Evolutionary conservation across 306 rosid species (phyloP).

Genomic region (Acacia confusa): DNA sequence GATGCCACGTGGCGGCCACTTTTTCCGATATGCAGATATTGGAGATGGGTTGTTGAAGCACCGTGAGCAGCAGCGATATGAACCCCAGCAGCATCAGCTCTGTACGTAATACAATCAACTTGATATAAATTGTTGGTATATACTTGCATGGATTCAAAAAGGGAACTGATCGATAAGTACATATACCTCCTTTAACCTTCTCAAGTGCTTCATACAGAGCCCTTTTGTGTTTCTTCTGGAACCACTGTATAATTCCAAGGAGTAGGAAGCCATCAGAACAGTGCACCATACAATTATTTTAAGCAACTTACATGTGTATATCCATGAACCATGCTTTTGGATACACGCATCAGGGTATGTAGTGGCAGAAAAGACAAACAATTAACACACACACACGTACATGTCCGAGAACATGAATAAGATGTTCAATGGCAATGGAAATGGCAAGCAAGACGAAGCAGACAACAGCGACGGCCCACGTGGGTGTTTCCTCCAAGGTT

Average conservation of each 20-base stretch:
- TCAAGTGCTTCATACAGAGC: conserved; percentile 76
- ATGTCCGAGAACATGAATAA: conserved; percentile 51
- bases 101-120: not conserved
- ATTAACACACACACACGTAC: conserved; percentile 5
- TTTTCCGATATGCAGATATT: conserved; percentile 47
- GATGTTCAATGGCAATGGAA: conserved; percentile 61
- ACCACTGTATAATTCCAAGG: conserved; percentile 39
- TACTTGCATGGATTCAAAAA: not conserved
- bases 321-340: no score
- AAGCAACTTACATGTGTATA: not conserved
- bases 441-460: conserved; percentile 57
- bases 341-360: no score
- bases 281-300: not conserved
- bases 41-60: conserved; percentile 42
- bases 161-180: no score
- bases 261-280: not conserved
- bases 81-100: conserved; percentile 88
- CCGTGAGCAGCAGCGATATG: conserved; percentile 60
- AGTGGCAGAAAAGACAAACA: not conserved
- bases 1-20: conserved; percentile 61
- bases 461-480: conserved; percentile 80
- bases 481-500: conserved; percentile 59
- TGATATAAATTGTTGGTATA: no score
- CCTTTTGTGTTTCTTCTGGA: conserved; percentile 49
- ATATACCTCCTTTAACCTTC: conserved; percentile 75